Base-by-base conservation (phyloP, 2,329 filamentous ascomycete species). In the Coniella vitis region DNA sequence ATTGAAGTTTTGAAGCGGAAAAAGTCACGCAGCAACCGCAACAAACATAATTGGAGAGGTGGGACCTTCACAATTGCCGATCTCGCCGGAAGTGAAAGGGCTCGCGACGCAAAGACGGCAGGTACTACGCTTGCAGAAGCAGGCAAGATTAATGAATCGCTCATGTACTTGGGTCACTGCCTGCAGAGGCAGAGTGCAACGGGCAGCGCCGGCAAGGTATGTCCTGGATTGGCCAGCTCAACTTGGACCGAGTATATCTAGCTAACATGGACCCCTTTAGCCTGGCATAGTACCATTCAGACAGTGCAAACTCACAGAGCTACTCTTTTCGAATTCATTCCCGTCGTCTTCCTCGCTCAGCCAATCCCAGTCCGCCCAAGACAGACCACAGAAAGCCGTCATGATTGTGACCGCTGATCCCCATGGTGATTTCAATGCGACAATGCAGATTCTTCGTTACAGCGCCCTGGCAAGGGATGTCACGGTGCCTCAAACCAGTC, bases 101-200 rank as follows among this genome's bases (percentile, higher is more conserved):
- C 91, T 14, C 79, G 90, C 52, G 90, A 93, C 55, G 90, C 93
- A 21, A 96, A 96, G 73, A 97, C 93, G 0, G 87, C 90, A 0
- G 93, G 93, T 12, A 84, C 89, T 4, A 96, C 91, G 0, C 77
- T 98, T 13, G 91, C 87, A 0, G 93, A 98, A 69, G 93, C 91
- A 32, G 93, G 93, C 46, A 97, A 97, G 69, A 98, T 98, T 64
- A 98, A 98, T 61, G 90, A 96, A 66, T 95, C 88, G 61, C 71
- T 98, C 62, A 98, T 98, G 93, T 97, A 96, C 63, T 77, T 98
- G 1, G 93, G 93, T 0, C 93, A 97, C 62, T 98, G 93, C 63
- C 77, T 98, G 58, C 91, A 97, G 63, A 91, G 95, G 76, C 91
- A 96, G 64, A 90, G 86, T 52, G 88, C 91, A 58, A 76, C 83